These are phyloP conservation scores for Buxus sempervirens DNA, from an alignment of 164 flowering plant species.

Conservation along the genomic window DNA sequence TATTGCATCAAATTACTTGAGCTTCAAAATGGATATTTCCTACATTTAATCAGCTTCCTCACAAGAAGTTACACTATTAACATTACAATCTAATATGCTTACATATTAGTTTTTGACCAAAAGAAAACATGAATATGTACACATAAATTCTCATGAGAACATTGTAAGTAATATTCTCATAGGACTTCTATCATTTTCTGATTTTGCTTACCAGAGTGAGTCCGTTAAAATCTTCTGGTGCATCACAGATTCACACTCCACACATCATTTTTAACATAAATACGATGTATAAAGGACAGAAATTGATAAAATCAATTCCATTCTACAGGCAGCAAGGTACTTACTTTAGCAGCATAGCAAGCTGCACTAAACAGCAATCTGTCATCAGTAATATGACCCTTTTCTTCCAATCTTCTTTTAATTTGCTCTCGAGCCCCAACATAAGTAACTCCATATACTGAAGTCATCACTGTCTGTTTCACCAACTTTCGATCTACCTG, in stretches of 20 bases:
- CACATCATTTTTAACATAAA: background rate
- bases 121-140: too few species aligned
- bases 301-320: background rate
- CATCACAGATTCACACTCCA: background rate
- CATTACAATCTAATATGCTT: background rate
- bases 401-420: slow-evolving; percentile 77
- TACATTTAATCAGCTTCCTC: background rate
- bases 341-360: slow-evolving; percentile 94
- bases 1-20: background rate
- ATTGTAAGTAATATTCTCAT: background rate
- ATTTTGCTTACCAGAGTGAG: background rate
- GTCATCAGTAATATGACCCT: slow-evolving; percentile 80
- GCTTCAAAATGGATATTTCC: background rate
- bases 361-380: slow-evolving; percentile 67
- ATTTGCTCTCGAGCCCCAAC: slow-evolving; percentile 98
- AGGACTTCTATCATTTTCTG: background rate
- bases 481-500: slow-evolving; percentile 96
- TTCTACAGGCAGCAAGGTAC: slow-evolving; percentile 11
- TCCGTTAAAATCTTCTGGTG: too few species aligned
- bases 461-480: slow-evolving; percentile 99
- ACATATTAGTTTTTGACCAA: too few species aligned
- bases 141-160: too few species aligned
- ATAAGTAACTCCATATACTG: slow-evolving; percentile 96
- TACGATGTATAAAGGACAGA: background rate
- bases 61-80: background rate